Evolutionary conservation across 768 basidiomycete species (phyloP), one percentile per base, ranked within the genome.

Genomic region (Hygrophoropsis aurantiaca): DNA sequence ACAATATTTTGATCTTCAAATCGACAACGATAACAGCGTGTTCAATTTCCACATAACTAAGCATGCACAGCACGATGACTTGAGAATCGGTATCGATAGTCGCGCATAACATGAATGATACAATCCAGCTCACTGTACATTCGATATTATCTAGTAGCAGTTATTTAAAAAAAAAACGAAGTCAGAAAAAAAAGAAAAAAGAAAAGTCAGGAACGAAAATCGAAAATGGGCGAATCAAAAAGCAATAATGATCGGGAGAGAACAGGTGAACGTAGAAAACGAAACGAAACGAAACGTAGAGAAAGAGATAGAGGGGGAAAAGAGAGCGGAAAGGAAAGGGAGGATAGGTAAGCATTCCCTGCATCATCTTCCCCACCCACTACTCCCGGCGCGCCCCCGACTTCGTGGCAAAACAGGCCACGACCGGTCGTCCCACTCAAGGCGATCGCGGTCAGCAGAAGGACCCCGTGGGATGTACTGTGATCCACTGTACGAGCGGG

Each of bases 361-460:
- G 18, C 18, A 23, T 13, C 48, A 67, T 52, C 66, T 56, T 23
- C 65, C 67, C 65, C 69, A 64, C 27, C 70, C 69, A 52, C 58
- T 61, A 25, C 70, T 70, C 27, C 62, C 66, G 1, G 67, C 64
- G 42, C 70, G 53, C 5, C 69, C 64, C 36, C 70, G 56, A 25
- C 64, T 33, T 37, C 64, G 52, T 13, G 63, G 44, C 16, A 59
- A 56, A 8, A 49, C 43, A 32, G 49, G 40, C 66, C 67, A 67
- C 16, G 55, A 59, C 10, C 74, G 53, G n/a, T 74, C 68, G 13
- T 76, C 75, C 63, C 74, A 66, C 15, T 77, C 78, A 11, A 53
- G 47, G 11, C 76, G 61, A 18, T 81, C 79, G 3, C 79, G 68
- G 54, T 80, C 79, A 2, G 75, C 77, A 9, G 73, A 75, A 3